Evolutionary conservation across 495 filamentous ascomycete species (phyloP), one percentile per base, ranked within the genome.

Genomic region (Penicillium tannophilum): DNA sequence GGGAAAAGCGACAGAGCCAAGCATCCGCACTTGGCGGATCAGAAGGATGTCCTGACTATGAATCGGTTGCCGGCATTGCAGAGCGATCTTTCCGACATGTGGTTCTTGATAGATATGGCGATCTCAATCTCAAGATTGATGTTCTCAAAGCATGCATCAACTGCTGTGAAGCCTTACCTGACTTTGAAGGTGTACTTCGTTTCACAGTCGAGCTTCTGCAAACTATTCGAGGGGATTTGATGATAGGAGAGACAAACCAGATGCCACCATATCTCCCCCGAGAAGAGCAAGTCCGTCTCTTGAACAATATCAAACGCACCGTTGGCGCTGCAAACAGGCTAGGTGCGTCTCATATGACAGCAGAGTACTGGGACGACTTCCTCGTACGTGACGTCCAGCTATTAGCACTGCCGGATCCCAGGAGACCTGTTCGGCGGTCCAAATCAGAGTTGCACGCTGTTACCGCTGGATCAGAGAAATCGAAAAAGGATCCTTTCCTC

Each of bases 361-460:
- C 90, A 17, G 89, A 93, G 53, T 98, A 96, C 66, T 98, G 94
- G 94, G 94, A 98, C 71, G 89, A 93, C 48, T 98, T 98, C 66
- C 80, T 98, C 0, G 80, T 98, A 42, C 85, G 94, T 33, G 92
- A 87, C 60, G 80, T 98, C 33, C 85, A 89, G 48, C 71, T 94
- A 26, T 79, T 84, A 24, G 75, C 85, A 28, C 73, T 82, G 33
- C 70, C 76, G 45, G 72, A 77, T 35, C 75, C 74, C 19, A 76
- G 74, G 60, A 80, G 80, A n/a, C 87, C 92, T 17, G 83, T 89
- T 58, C 81, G 88, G 8, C 92, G 91, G 62, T 83, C 80, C 4
- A 89, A 85, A 61, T 83, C 82, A 31, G 88, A 93, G 47, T 73
- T 97, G 11, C 84, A 88, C 42, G 83, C 84, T 20, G 82, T 82